phyloP scores from a whole-genome alignment of 2,329 filamentous ascomycete genomes.

The Trichoderma sp. region DNA sequence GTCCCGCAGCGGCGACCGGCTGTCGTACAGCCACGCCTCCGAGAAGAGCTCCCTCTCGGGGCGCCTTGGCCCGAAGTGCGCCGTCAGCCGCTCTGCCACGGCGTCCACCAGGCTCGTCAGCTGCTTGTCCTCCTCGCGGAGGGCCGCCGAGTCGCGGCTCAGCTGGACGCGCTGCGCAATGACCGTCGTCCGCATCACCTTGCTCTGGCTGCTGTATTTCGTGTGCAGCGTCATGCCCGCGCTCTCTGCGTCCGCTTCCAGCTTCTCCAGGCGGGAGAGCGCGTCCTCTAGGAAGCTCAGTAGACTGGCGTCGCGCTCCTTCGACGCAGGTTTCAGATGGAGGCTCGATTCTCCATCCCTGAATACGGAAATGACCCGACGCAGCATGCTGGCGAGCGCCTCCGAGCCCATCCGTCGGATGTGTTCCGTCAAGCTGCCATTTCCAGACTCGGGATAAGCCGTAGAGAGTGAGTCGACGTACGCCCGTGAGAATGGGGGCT shows the following conservation, averaged over 20 bases:
- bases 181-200: conserved; percentile 73
- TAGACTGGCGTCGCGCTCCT: conserved; percentile 40
- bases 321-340: conserved; percentile 39
- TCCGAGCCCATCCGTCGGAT: conserved; percentile 59
- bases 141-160: conserved; percentile 70
- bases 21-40: conserved; percentile 77
- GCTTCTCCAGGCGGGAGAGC: conserved; percentile 48
- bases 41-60: conserved; percentile 59
- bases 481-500: conserved; percentile 53
- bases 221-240: conserved; percentile 63
- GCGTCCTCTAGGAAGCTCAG: conserved; percentile 45
- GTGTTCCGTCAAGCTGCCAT: conserved; percentile 56
- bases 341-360: conserved; percentile 45
- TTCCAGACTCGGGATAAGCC: conserved; percentile 55
- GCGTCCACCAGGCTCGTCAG: conserved; percentile 69
- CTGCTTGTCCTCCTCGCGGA: conserved; percentile 70
- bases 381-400: conserved; percentile 37
- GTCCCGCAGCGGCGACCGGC: conserved; percentile 67
- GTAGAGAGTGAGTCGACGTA: conserved; percentile 64
- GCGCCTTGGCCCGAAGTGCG: conserved; percentile 34
- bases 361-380: conserved; percentile 36
- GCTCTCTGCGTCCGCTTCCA: conserved; percentile 51
- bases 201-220: conserved; percentile 72
- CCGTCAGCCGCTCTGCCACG: conserved; percentile 36
- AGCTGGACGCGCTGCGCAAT: conserved; percentile 81